Evolutionary conservation across 1,284 basidiomycete genomes (phyloP), one percentile per base, ranked within the genome.

Genomic region (Ceratobasidium theobromae): DNA sequence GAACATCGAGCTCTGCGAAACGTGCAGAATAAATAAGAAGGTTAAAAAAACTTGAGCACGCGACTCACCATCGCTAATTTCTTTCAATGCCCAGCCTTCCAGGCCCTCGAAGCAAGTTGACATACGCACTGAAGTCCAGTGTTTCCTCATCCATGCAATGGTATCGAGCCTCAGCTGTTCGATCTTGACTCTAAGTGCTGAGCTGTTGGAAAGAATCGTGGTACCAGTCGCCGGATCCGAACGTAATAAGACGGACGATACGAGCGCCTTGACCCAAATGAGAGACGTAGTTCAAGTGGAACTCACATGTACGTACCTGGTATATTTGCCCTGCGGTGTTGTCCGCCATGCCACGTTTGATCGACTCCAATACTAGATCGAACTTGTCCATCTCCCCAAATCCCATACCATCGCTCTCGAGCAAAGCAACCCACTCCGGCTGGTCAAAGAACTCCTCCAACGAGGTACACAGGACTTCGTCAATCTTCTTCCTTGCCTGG

Each of bases 31-130:
- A 33, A 16, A 51, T 53, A 23, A 28, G 12, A 60, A 16, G 30
- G 30, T 6, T 28, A n/a, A 58, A 54, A 21, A 53, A 69, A 72
- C 53, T 46, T 21, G 53, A 21, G 18, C 43, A 45, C 41, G 48
- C 58, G 1, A 78, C 87, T 67, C 70, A 94, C 92, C 86, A 74
- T 91, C 85, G 33, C 86, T 84, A 49, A 97, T 90, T 73, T 98
- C 95, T 73, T 93, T 89, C 65, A 95, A 75, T 0, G 89, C 86
- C 93, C 93, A 96, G 4, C 82, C 82, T 53, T 96, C 91, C 21
- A 98, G 79, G 3, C 77, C 75, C 51, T 90, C 85, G 72, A 98
- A 96, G 0, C 91, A 92, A n/a, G 85, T 84, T 46, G 87, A 85
- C 64, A 88, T 84, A 16, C 89, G 82, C 35, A 95, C 84, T n/a